A percentile compares a stretch with the other conserved stretches of the same genome.
phyloP scores from a whole-genome alignment of 257 asterid species.

The Echites panduratus region DNA sequence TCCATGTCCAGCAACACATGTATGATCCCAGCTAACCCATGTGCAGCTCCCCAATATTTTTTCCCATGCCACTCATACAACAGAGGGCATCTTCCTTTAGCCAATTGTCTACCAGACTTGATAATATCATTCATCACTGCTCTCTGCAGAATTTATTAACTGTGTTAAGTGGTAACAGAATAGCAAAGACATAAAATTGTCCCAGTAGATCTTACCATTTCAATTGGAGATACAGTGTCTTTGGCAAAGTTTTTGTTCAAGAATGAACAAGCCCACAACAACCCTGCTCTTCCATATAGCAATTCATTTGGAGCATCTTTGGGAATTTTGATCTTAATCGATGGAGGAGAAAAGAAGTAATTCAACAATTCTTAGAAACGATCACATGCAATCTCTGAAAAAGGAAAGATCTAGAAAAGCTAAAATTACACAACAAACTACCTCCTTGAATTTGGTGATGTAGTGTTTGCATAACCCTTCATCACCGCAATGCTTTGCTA shows the following conservation, averaged over 20 bases:
- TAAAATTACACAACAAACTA: constrained; percentile 5
- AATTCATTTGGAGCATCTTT: constrained; percentile 61
- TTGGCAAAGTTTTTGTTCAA: constrained; percentile 54
- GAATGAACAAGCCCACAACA: constrained; percentile 73
- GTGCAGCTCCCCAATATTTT: constrained; percentile 87
- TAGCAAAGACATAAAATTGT: neutral
- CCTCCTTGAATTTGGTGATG: constrained; percentile 51
- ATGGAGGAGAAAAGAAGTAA: neutral
- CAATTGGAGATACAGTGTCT: constrained; percentile 42
- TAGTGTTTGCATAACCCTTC: constrained; percentile 42
- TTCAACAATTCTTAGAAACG: neutral
- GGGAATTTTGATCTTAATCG: constrained; percentile 49
- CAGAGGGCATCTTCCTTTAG: constrained; percentile 49
- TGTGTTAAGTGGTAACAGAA: constrained; percentile 14
- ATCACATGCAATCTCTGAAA: neutral
- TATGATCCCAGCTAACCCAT: constrained; percentile 77
- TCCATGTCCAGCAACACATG: constrained; percentile 68
- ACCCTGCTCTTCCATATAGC: constrained; percentile 73
- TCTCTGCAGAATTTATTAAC: constrained; percentile 32
- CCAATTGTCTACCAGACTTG: constrained; percentile 50
- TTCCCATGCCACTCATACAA: constrained; percentile 86
- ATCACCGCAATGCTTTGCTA: constrained; percentile 51
- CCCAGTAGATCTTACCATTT: constrained; percentile 38
- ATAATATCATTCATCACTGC: constrained; percentile 50
- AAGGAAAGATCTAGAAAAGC: neutral